Base-by-base conservation (phyloP, 371 early-diverging fungal species). In the Actinomucor elegans region DNA sequence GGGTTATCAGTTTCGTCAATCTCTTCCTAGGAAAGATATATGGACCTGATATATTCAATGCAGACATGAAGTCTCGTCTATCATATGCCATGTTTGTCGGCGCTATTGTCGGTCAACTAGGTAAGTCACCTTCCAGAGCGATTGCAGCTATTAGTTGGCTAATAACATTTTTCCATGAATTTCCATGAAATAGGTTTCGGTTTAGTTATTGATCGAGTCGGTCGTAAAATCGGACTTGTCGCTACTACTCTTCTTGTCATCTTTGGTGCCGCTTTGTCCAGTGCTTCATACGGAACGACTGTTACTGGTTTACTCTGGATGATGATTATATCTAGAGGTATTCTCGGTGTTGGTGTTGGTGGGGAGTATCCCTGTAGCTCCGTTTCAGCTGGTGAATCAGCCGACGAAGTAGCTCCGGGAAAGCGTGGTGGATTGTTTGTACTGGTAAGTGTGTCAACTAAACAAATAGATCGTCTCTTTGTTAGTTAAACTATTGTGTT, bases 311-410 rank as follows among this genome's bases (percentile, higher is more conserved):
- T 84, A 11, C 69, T 84, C 45, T 84, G 84, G 84, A 81, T 81
- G 58, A 60, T 84, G 77, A 76, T 82, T 14, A 50, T 84, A 28
- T 66, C 78, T 27, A 72, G 84, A 48, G 84, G 84, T 42, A 70
- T 84, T n/a, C 51, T 80, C 15, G 77, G 78, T 43, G 76, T 75
- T 12, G 76, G 75, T 55, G 75, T 74, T 4, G 79, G 80, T 26
- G 71, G 81, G 21, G 79, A 81, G 54, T 84, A 80, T 55, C 84
- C 84, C n/a, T 81, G 82, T 48, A 71, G 72, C 5, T 75, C 75
- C 26, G 81, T 81, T 6, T 71, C 81, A 12, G 84, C 84, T 24
- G 79, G 79, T 24, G 84, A 84, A 50, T 73, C 82, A 18, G 78
- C 84, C 14, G 82, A 84, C 51, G 80, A 79, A 55, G 77, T 80